These are phyloP conservation scores for Aspergillus sclerotiicarbonarius DNA, from an alignment of 495 filamentous ascomycete species.

Conservation along the genomic window DNA sequence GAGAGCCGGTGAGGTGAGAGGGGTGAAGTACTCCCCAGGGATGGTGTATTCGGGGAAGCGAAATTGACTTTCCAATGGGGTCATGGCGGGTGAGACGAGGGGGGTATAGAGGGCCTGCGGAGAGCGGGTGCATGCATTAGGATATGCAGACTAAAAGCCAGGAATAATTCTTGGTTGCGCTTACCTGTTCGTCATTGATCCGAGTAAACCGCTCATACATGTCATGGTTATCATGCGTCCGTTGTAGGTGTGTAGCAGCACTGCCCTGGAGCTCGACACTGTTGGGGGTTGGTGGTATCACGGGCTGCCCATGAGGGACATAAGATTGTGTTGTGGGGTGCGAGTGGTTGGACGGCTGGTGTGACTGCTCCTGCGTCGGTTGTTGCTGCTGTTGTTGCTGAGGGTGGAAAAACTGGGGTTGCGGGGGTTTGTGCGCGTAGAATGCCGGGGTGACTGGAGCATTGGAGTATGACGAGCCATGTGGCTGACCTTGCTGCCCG, in stretches of 20 bases:
- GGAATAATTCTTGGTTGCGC: slow-evolving; percentile 19
- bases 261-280: slow-evolving; percentile 84
- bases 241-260: slow-evolving; percentile 59
- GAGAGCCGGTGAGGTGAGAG: slow-evolving; percentile 86
- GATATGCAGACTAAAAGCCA: slow-evolving; percentile 6
- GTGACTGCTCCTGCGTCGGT: slow-evolving; percentile 50
- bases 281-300: slow-evolving; percentile 90
- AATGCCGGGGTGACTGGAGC: slow-evolving; percentile 38
- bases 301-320: slow-evolving; percentile 51
- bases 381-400: slow-evolving; percentile 54
- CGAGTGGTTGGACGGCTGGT: slow-evolving; percentile 36
- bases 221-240: slow-evolving; percentile 58
- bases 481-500: slow-evolving; percentile 24
- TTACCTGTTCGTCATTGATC: slow-evolving; percentile 78
- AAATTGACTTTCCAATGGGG: slow-evolving; percentile 83
- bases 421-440: slow-evolving; percentile 37
- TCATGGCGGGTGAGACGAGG: slow-evolving; percentile 90
- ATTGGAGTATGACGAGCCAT: slow-evolving; percentile 32
- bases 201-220: slow-evolving; percentile 72
- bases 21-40: slow-evolving; percentile 89
- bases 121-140: slow-evolving; percentile 26
- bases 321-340: slow-evolving; percentile 46
- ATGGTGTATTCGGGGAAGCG: slow-evolving; percentile 76
- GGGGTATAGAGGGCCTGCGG: slow-evolving; percentile 82
- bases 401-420: slow-evolving; percentile 15